These are phyloP conservation scores for Beauveria sp. DNA, from an alignment of 2,329 filamentous ascomycete genomes.

Conservation along the genomic window DNA sequence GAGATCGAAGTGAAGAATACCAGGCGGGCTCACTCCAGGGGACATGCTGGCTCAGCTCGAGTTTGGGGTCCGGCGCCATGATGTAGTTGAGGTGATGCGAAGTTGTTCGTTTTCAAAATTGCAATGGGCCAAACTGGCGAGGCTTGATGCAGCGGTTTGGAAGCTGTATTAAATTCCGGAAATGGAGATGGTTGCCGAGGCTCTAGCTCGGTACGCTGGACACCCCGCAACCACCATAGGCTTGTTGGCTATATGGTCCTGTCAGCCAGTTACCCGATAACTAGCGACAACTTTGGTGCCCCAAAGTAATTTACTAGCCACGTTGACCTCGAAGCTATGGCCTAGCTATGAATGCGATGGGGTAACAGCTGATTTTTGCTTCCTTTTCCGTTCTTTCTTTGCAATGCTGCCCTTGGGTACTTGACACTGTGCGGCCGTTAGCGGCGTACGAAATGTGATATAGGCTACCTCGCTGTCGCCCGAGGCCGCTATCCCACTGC, in stretches of 20 bases:
- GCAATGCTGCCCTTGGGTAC: too few species aligned
- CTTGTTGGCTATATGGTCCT: neutral
- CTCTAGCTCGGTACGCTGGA: neutral
- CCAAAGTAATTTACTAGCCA: too few species aligned
- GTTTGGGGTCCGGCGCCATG: conserved; percentile 18
- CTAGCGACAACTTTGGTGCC: too few species aligned
- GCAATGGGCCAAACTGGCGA: neutral
- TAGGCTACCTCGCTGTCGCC: too few species aligned
- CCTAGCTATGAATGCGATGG: too few species aligned
- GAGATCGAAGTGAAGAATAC: conserved; percentile 25
- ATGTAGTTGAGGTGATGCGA: neutral
- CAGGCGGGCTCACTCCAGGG: conserved; percentile 22
- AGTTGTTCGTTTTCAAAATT: neutral
- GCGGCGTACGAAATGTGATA: too few species aligned
- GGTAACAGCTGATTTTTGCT: too few species aligned
- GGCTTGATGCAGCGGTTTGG: neutral
- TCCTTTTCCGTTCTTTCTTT: too few species aligned
- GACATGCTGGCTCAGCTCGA: conserved; percentile 15
- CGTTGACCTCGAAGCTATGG: too few species aligned
- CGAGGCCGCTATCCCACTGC: too few species aligned
- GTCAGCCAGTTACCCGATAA: neutral
- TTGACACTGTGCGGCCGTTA: too few species aligned
- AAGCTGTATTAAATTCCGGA: neutral
- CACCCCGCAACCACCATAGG: neutral
- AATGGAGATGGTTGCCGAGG: neutral